Evolutionary conservation across 345 rosid species (phyloP), one percentile per base, ranked within the genome.

Genomic region (Euphorbia tirucalli): DNA sequence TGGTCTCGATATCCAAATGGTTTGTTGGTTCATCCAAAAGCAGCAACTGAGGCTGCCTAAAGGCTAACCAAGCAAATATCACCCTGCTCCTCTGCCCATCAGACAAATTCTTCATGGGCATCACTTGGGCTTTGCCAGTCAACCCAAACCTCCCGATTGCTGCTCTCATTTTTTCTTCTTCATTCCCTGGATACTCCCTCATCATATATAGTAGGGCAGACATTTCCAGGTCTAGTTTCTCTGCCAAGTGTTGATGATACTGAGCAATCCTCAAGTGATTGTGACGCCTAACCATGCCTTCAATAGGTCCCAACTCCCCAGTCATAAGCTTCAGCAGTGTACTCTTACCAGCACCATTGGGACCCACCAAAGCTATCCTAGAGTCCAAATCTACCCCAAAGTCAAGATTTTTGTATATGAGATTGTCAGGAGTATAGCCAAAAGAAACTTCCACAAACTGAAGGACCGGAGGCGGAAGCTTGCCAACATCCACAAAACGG

Each of bases 271-370:
- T 86, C 71, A 96, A 74, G 80, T 96, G 99, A 77, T 93, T 96
- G 83, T 96, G 99, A 46, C 99, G 90, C 37, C 97, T 68, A 35
- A 96, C 98, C 99, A 96, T 96, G 75, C 99, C 99, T 80, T 96
- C 99, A 19, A 61, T 70, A 31, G 99, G 99, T 18, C 43, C 70
- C 81, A 96, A 59, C 0, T 93, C 98, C 72, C 99, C 99, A 0
- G 98, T 91, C 99, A 96, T 93, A 39, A 96, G 90, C 86, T 96
- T 96, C 86, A 96, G 85, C 75, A 96, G 80, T 3, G 99, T 91
- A 75, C 98, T 93, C 86, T 96, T 96, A 22, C 99, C 99, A 48
- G 99, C 99, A 55, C 99, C 99, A 66, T 95, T 95, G 5, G 99
- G 99, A 50, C 97, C 99, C 1, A 95, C 99, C 63, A 95, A 84